A percentile compares a stretch with the other conserved stretches of the same genome.
Conservation (phyloP, 2,329 filamentous ascomycete species). For the Byssothecium circinans region DNA sequence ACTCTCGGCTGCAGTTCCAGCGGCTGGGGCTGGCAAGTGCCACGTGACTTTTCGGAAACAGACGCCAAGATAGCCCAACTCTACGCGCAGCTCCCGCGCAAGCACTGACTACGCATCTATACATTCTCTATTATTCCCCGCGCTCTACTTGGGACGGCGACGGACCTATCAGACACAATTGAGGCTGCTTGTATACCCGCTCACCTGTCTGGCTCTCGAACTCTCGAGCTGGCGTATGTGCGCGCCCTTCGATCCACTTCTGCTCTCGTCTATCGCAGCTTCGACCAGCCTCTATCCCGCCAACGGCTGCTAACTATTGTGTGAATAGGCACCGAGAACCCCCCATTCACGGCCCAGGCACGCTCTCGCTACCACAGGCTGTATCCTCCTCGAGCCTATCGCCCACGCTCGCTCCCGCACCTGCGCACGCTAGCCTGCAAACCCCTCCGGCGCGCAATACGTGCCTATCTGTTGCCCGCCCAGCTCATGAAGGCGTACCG, state of each 20-base stretch:
- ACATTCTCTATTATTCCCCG: conserved; percentile 43
- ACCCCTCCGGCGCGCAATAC: conserved; percentile 18
- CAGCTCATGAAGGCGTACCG: conserved; percentile 38
- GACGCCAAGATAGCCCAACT: neutral
- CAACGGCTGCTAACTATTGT: conserved; percentile 22
- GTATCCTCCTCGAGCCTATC: conserved; percentile 2
- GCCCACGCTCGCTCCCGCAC: conserved; percentile 5
- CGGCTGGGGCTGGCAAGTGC: too few species aligned
- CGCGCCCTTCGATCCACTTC: conserved; percentile 30
- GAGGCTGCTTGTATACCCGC: conserved; percentile 33
- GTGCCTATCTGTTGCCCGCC: conserved; percentile 33
- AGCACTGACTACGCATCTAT: conserved; percentile 25
- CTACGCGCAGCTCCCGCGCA: neutral
- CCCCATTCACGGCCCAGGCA: conserved; percentile 22
- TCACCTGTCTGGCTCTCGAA: conserved; percentile 18
- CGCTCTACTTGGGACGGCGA: conserved; percentile 30
- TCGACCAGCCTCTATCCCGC: conserved; percentile 22
- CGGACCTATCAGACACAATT: conserved; percentile 31
- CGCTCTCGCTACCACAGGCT: conserved; percentile 1
- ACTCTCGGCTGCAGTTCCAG: too few species aligned
- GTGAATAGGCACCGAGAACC: conserved; percentile 18
- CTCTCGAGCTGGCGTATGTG: conserved; percentile 29
- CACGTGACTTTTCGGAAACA: neutral
- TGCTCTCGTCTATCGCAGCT: conserved; percentile 21
- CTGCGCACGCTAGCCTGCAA: conserved; percentile 14